These are phyloP conservation scores for Geotrichum candidum DNA, from an alignment of 1,139 yeast genomes.

Conservation along the genomic window DNA sequence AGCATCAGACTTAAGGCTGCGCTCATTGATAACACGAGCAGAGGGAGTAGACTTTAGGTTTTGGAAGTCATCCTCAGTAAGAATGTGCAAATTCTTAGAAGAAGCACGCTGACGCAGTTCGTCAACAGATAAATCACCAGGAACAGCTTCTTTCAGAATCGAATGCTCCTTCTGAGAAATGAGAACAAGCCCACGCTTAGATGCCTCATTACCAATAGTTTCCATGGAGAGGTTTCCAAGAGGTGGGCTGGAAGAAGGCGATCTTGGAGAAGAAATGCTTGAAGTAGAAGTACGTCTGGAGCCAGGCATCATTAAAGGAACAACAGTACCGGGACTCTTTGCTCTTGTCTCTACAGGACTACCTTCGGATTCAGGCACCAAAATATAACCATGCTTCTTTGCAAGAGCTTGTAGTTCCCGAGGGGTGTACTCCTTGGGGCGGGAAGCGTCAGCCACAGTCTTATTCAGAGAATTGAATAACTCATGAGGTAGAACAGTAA, in stretches of 20 bases:
- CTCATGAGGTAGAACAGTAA: constrained; percentile 16
- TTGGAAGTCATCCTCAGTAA: constrained; percentile 20
- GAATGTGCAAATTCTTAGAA: constrained; percentile 13
- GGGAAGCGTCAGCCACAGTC: constrained; percentile 11
- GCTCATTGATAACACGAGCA: constrained; percentile 6
- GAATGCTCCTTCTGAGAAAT: constrained; percentile 18
- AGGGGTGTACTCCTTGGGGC: constrained; percentile 10
- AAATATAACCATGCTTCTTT: constrained; percentile 14
- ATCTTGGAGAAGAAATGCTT: constrained; percentile 5
- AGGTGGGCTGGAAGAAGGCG: constrained; percentile 5
- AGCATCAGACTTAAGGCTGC: constrained; percentile 11
- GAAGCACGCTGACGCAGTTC: constrained; percentile 26
- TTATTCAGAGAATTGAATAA: constrained; percentile 12
- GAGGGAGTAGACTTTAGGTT: constrained; percentile 8
- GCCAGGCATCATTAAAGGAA: constrained; percentile 13
- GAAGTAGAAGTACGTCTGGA: constrained; percentile 4
- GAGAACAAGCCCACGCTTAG: constrained; percentile 16
- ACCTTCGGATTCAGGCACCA: constrained; percentile 17
- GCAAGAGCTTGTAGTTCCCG: constrained; percentile 8
- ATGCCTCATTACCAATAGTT: constrained; percentile 14
- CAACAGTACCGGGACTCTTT: constrained; percentile 17
- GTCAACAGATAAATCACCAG: constrained; percentile 22
- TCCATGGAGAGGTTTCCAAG: constrained; percentile 8
- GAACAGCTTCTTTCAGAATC: constrained; percentile 8
- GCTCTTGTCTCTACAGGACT: constrained; percentile 9